Evolutionary conservation across 1,139 yeast species (phyloP).

Genomic region (Sugiyamaella pinicola): DNA sequence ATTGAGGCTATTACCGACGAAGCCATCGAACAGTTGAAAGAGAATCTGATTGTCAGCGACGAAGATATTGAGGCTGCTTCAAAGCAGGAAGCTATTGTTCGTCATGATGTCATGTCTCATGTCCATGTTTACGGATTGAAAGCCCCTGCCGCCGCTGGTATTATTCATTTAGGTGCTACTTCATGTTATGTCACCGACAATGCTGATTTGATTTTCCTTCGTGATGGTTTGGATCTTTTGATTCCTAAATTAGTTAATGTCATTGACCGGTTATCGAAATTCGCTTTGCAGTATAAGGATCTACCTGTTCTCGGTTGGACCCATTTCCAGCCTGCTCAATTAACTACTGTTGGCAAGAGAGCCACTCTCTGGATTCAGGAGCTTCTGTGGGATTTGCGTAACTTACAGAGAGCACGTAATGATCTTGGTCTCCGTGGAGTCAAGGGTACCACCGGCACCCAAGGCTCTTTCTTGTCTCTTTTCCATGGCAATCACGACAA

Average conservation of each 20-base stretch:
- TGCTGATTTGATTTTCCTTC: slow-evolving; percentile 92
- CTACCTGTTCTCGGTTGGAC: slow-evolving; percentile 99
- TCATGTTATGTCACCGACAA: slow-evolving; percentile 97
- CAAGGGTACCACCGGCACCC: slow-evolving; percentile 99
- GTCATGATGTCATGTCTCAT: slow-evolving; percentile 99
- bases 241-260: slow-evolving; percentile 96
- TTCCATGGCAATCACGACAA: slow-evolving; percentile 97
- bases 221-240: slow-evolving; percentile 91
- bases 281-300: slow-evolving; percentile 91
- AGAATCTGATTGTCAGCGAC: slow-evolving; percentile 80
- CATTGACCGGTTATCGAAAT: slow-evolving; percentile 82
- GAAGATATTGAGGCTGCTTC: slow-evolving; percentile 89
- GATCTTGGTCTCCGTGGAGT: slow-evolving; percentile 98
- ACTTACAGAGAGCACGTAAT: slow-evolving; percentile 92
- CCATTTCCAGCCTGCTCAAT: slow-evolving; percentile 99
- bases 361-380: slow-evolving; percentile 98
- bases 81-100: slow-evolving; percentile 93
- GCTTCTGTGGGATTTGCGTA: slow-evolving; percentile 95
- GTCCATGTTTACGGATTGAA: slow-evolving; percentile 92
- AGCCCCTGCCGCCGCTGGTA: slow-evolving; percentile 96
- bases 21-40: slow-evolving; percentile 83
- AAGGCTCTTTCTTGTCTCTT: slow-evolving; percentile 89
- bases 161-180: slow-evolving; percentile 97
- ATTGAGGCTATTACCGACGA: slow-evolving; percentile 81
- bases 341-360: slow-evolving; percentile 98